Conservation (phyloP, 2,329 filamentous ascomycete species). For the Fusarium beomiforme region DNA sequence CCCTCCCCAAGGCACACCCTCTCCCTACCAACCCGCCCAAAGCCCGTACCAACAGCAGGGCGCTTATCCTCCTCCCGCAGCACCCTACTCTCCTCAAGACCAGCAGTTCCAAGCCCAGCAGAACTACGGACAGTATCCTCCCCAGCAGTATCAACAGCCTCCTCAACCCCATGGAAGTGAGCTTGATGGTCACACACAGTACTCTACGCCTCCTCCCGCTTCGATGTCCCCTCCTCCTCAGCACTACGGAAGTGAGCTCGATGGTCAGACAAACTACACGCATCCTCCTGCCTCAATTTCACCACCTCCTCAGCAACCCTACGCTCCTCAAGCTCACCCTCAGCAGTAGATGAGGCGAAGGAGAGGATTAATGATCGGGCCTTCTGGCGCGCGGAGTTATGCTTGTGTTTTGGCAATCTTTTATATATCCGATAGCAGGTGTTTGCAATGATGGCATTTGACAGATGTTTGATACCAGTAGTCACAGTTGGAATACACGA, state of each 20-base stretch:
- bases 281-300: slow-evolving; percentile 27
- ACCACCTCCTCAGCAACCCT: slow-evolving; percentile 34
- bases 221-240: slow-evolving; percentile 8
- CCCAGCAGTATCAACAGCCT: slow-evolving; percentile 37
- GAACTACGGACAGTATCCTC: slow-evolving; percentile 34
- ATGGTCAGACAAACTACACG: slow-evolving; percentile 23
- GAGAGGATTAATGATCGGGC: neutral
- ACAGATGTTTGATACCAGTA: neutral
- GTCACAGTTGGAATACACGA: neutral
- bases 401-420: neutral
- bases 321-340: slow-evolving; percentile 6
- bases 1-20: slow-evolving; percentile 16
- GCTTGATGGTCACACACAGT: slow-evolving; percentile 26
- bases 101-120: slow-evolving; percentile 32
- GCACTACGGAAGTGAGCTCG: slow-evolving; percentile 26
- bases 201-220: slow-evolving; percentile 19
- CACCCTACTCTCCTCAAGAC: slow-evolving; percentile 37
- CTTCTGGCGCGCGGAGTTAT: slow-evolving; percentile 9
- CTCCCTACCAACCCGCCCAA: slow-evolving; percentile 35
- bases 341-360: slow-evolving; percentile 1
- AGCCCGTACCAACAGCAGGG: slow-evolving; percentile 46
- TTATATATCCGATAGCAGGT: slow-evolving; percentile 6
- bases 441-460: neutral
- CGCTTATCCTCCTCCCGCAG: slow-evolving; percentile 38
- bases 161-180: slow-evolving; percentile 27